Evolutionary conservation across 83 land plant genomes (phyloP).

Genomic region (Picea engelmannii): DNA sequence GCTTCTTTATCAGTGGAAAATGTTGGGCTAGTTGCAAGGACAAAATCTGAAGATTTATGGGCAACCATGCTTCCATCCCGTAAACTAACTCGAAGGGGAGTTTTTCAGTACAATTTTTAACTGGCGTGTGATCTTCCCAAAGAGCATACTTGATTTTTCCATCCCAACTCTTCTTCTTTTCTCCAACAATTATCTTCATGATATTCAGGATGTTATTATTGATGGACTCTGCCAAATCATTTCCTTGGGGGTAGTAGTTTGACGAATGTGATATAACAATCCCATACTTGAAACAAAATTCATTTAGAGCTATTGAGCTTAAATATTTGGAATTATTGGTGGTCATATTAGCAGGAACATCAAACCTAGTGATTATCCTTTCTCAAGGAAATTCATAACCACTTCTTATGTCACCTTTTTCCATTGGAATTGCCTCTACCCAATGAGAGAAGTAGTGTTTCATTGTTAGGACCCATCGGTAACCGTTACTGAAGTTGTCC

Average conservation of each 20-base stretch:
- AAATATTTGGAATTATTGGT: too few species aligned
- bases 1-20: too few species aligned
- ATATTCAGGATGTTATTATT: too few species aligned
- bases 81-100: not conserved
- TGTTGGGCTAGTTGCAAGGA: too few species aligned
- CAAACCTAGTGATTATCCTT: not conserved
- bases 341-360: not conserved
- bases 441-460: not conserved
- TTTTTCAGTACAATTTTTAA: not conserved
- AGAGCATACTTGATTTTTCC: not conserved
- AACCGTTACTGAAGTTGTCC: not conserved
- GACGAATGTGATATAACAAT: too few species aligned
- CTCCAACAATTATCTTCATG: too few species aligned
- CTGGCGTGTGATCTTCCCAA: not conserved
- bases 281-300: not conserved
- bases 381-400: not conserved
- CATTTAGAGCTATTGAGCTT: too few species aligned
- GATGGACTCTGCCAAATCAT: not conserved
- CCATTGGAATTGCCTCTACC: not conserved
- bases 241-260: too few species aligned
- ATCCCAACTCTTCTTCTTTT: not conserved
- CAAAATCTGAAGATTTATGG: too few species aligned
- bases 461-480: not conserved
- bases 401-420: not conserved
- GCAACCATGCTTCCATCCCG: not conserved